phyloP scores from a whole-genome alignment of 257 asterid genomes.

The Dorcoceras hygrometricum region DNA sequence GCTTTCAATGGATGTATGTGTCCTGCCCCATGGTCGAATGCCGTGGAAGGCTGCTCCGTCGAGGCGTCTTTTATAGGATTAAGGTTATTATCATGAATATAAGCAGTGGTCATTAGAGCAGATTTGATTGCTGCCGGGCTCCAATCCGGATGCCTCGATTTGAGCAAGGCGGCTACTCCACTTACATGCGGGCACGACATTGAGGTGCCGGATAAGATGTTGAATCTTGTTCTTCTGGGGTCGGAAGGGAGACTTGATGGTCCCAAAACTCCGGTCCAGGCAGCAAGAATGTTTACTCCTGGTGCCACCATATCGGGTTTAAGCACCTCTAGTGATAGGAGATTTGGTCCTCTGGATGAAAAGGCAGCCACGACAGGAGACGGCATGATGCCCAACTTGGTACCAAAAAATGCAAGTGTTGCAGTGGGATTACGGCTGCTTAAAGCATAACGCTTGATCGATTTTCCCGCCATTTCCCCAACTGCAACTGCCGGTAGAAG shows the following conservation, averaged over 20 bases:
- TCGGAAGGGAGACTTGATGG: conserved; percentile 81
- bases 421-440: conserved; percentile 44
- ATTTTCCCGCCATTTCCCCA: conserved; percentile 59
- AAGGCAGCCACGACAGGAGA: conserved; percentile 95
- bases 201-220: conserved; percentile 86
- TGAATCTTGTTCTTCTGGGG: conserved; percentile 65
- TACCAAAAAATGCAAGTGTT: conserved; percentile 64
- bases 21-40: conserved; percentile 89
- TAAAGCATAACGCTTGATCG: conserved; percentile 52
- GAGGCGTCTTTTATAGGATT: conserved; percentile 64
- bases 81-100: conserved; percentile 62
- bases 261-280: conserved; percentile 75
- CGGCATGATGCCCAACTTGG: conserved; percentile 57
- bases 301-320: conserved; percentile 91
- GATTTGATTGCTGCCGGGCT: conserved; percentile 87
- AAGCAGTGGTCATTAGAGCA: conserved; percentile 85
- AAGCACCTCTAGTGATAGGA: conserved; percentile 63
- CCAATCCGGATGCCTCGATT: conserved; percentile 76
- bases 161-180: conserved; percentile 79
- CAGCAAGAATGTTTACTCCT: conserved; percentile 91
- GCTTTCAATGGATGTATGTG: conserved; percentile 76
- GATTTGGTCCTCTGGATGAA: conserved; percentile 87
- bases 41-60: conserved; percentile 43
- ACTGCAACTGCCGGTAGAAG: conserved; percentile 86
- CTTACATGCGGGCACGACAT: conserved; percentile 98